Evolutionary conservation across 768 basidiomycete genomes (phyloP).

Genomic region (Tulasnella sp.): DNA sequence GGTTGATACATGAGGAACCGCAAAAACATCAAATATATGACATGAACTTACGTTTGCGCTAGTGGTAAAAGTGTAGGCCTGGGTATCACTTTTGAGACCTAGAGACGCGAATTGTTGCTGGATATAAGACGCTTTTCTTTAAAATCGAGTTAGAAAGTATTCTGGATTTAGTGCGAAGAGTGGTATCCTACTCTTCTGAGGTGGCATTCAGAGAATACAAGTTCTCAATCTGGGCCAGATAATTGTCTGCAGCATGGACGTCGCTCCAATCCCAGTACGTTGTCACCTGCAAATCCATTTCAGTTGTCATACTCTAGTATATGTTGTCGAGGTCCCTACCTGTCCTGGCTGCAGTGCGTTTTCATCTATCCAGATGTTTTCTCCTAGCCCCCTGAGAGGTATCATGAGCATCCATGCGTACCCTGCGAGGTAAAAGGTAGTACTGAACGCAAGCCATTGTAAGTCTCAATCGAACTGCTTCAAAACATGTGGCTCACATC

Average conservation of each 20-base stretch:
- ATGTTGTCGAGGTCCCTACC: constrained; percentile 33
- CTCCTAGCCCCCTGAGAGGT: constrained; percentile 53
- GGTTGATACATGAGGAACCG: constrained; percentile 9
- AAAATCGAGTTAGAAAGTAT: not conserved
- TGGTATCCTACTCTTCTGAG: constrained; percentile 55
- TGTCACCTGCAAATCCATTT: constrained; percentile 48
- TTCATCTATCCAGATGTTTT: constrained; percentile 79
- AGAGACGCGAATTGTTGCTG: constrained; percentile 55
- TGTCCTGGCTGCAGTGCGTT: constrained; percentile 91
- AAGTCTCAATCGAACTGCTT: not conserved
- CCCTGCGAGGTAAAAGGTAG: constrained; percentile 48
- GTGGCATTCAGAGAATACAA: constrained; percentile 53
- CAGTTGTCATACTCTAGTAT: not conserved
- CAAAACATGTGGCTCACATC: not conserved
- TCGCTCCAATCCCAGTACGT: constrained; percentile 89
- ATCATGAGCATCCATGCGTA: constrained; percentile 77
- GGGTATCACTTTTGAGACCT: constrained; percentile 59
- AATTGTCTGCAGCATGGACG: constrained; percentile 76
- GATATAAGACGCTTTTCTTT: constrained; percentile 56
- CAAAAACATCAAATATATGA: not conserved
- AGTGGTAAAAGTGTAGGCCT: constrained; percentile 37
- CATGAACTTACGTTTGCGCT: not conserved
- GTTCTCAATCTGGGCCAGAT: constrained; percentile 56
- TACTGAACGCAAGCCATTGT: constrained; percentile 24
- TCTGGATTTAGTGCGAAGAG: not conserved